Evolutionary conservation across 495 filamentous ascomycete species (phyloP).

Genomic region (Darksidea phi): DNA sequence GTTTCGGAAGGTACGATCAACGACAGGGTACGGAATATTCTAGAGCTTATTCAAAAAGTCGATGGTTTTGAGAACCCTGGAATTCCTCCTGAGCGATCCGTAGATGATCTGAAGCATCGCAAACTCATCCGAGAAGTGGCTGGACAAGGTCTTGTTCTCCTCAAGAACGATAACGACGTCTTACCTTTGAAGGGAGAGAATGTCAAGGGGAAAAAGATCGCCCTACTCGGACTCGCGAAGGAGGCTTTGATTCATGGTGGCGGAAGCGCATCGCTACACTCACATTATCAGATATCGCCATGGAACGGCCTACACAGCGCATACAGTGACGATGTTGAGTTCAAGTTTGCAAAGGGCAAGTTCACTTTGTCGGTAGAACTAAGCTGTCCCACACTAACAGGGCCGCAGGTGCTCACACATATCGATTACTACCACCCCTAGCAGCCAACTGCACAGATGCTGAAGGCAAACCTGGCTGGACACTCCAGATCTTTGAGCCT

Average conservation of each 20-base stretch:
- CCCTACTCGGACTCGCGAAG: slow-evolving; percentile 16
- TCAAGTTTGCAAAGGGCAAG: slow-evolving; percentile 17
- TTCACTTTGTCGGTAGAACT: neutral
- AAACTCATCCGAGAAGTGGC: slow-evolving; percentile 23
- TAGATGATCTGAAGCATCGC: slow-evolving; percentile 21
- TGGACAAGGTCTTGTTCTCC: slow-evolving; percentile 23
- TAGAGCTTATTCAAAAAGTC: slow-evolving; percentile 24
- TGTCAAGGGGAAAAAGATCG: slow-evolving; percentile 19
- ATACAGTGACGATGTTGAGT: slow-evolving; percentile 17
- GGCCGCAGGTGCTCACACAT: slow-evolving; percentile 11
- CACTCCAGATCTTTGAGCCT: slow-evolving; percentile 16
- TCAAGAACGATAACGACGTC: slow-evolving; percentile 28
- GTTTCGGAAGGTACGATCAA: slow-evolving; percentile 13
- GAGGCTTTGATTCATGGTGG: slow-evolving; percentile 27
- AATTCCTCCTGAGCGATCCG: slow-evolving; percentile 20
- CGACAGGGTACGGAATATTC: slow-evolving; percentile 21
- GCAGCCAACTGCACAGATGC: neutral
- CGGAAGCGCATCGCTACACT: slow-evolving; percentile 18
- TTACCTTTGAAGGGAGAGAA: slow-evolving; percentile 30
- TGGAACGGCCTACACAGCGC: slow-evolving; percentile 16
- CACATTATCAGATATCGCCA: slow-evolving; percentile 23
- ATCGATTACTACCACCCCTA: slow-evolving; percentile 16
- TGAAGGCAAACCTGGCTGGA: slow-evolving; percentile 13
- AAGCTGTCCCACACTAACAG: neutral
- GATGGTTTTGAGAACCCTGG: slow-evolving; percentile 19